Conservation (phyloP, 2,329 filamentous ascomycete genomes). For the Nemania sp. region DNA sequence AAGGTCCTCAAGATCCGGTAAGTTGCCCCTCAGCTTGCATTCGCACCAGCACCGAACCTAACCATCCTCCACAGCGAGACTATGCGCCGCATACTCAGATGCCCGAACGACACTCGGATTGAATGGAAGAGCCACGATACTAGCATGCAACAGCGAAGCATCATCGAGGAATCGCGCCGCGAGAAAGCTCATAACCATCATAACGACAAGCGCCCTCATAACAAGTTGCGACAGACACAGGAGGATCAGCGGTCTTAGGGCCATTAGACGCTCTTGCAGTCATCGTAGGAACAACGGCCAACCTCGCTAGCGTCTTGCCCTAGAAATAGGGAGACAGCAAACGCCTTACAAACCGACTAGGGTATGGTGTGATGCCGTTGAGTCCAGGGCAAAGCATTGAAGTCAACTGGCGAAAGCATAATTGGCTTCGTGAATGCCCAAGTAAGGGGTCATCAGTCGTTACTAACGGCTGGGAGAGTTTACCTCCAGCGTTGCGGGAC, state of each 20-base stretch:
- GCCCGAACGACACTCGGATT: slow-evolving; percentile 89
- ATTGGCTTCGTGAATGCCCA: slow-evolving; percentile 10
- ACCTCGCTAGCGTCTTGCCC: background rate
- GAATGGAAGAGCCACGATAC: slow-evolving; percentile 97
- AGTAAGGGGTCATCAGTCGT: slow-evolving; percentile 12
- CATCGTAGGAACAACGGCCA: background rate
- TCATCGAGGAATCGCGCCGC: slow-evolving; percentile 90
- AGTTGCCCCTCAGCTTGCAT: slow-evolving; percentile 48
- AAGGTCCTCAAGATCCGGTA: slow-evolving; percentile 97
- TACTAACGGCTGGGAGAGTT: slow-evolving; percentile 5
- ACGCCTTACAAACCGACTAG: background rate
- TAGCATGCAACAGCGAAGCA: slow-evolving; percentile 90
- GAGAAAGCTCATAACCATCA: slow-evolving; percentile 74
- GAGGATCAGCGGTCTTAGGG: slow-evolving; percentile 50
- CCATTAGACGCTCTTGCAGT: slow-evolving; percentile 5
- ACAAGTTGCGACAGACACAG: slow-evolving; percentile 47
- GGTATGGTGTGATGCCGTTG: background rate
- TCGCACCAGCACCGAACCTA: slow-evolving; percentile 14
- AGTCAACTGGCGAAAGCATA: slow-evolving; percentile 12
- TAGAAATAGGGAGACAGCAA: slow-evolving; percentile 6
- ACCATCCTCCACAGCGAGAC: slow-evolving; percentile 75
- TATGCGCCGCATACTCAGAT: slow-evolving; percentile 88
- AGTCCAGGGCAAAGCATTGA: background rate
- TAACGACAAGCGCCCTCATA: slow-evolving; percentile 52
- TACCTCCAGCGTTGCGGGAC: background rate